Base-by-base conservation (phyloP, 805 yeast genomes). In the Diddensiella santjacobensis region DNA sequence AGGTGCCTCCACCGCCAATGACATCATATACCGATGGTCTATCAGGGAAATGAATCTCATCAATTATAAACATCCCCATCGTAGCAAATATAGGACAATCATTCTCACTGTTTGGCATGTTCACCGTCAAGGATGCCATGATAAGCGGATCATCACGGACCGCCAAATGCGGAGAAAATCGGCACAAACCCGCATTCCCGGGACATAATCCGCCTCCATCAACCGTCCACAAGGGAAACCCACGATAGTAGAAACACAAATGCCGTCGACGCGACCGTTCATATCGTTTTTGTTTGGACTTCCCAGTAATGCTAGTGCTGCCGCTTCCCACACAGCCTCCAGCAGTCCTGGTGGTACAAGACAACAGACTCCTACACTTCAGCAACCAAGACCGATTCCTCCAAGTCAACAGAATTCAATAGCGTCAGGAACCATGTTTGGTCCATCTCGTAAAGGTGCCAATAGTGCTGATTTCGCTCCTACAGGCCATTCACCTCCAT, bases 1-100 rank as follows among this genome's bases (percentile, higher is more conserved):
- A 90, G 0, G 91, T 78, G 0, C 95, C 96, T 1, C 90, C 98
- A 1, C 98, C 98, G 0, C 98, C 98, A 41, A 87, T 71, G 4
- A 90, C 72, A 61, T 86, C 64, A 37, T 51, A 52, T 58, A 62
- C 54, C 69, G 71, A 20, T 68, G 57, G 36, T 44, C 53, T 67
- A 54, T 45, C 62, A 0, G 78, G 74, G 58, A 78, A 81, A 48
- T 78, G 81, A 56, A 89, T 87, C 54, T 87, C 96, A 64, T 90
- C 98, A 15, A 90, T 75, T 58, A 91, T 88, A 67, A 88, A 84
- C 87, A 90, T 83, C 40, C 96, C 98, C 71, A 86, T 71, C 1
- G 50, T 47, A 6, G 30, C 43, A 37, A 47, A 47, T 10, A 47
- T 13, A 13, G 50, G n/a, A n/a, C n/a, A n/a, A n/a, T n/a, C n/a